Percentiles rank a stretch among this genome's conserved stretches.
Conservation (phyloP, 192 early-diverging fungal genomes). For the Coemansia sp. region DNA sequence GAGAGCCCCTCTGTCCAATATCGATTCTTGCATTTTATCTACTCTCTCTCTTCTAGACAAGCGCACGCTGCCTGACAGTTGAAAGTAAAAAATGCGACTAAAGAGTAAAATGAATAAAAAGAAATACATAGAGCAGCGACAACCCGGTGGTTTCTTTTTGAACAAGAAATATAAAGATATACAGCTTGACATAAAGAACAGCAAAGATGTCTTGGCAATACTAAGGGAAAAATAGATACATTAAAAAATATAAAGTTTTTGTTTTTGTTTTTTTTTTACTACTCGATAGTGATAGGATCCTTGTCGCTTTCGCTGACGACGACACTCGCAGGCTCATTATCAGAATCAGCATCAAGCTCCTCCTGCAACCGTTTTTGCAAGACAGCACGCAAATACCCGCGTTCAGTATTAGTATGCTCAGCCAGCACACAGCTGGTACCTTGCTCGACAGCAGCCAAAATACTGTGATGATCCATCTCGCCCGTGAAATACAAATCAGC, state of each 20-base stretch:
- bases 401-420: constrained; percentile 93
- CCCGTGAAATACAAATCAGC: constrained; percentile 91
- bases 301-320: constrained; percentile 72
- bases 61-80: not conserved
- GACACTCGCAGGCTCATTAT: constrained; percentile 61
- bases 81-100: not conserved
- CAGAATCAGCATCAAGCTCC: constrained; percentile 44
- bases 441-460: constrained; percentile 78
- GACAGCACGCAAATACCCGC: constrained; percentile 75
- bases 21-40: not conserved
- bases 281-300: constrained; percentile 72
- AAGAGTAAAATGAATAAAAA: not conserved
- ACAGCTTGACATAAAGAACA: not conserved
- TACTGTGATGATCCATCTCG: constrained; percentile 95
- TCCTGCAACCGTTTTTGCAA: constrained; percentile 65
- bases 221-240: not conserved
- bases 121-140: not conserved
- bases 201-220: not conserved
- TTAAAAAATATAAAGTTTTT: not conserved
- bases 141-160: not conserved
- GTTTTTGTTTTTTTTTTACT: not conserved
- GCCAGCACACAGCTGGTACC: constrained; percentile 82
- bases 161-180: not conserved
- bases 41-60: not conserved
- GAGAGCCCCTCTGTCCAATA: not conserved